phyloP scores from a whole-genome alignment of 2,329 filamentous ascomycete genomes.

The Chrysoporthe deuterocubensis region DNA sequence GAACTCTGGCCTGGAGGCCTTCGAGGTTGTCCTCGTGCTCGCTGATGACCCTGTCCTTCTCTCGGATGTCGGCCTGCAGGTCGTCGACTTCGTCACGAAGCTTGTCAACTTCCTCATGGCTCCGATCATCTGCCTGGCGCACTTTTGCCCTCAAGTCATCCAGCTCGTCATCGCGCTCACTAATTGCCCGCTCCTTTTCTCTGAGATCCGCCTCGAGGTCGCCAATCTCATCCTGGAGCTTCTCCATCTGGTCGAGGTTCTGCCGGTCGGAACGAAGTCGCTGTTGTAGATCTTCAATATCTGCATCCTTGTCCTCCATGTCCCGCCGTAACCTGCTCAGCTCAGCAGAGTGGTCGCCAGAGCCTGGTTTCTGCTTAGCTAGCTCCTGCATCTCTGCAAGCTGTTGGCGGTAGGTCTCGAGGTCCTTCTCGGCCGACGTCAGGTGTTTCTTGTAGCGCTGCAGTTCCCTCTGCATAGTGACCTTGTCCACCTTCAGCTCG shows the following conservation, averaged over 20 bases:
- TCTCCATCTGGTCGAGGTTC: conserved; percentile 63
- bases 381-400: conserved; percentile 83
- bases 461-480: conserved; percentile 87
- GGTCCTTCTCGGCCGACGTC: conserved; percentile 78
- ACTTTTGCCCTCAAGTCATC: conserved; percentile 65
- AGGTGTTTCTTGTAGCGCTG: conserved; percentile 85
- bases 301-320: conserved; percentile 62
- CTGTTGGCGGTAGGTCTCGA: conserved; percentile 82
- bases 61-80: conserved; percentile 58
- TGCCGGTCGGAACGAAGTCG: conserved; percentile 62
- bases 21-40: conserved; percentile 57
- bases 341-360: conserved; percentile 69
- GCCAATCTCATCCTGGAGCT: conserved; percentile 72
- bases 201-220: conserved; percentile 77
- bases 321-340: conserved; percentile 60
- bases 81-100: conserved; percentile 55
- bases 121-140: conserved; percentile 51
- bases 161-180: conserved; percentile 75
- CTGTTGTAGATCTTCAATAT: conserved; percentile 64
- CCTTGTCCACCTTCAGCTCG: conserved; percentile 89
- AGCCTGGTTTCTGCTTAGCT: conserved; percentile 74
- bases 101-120: conserved; percentile 44
- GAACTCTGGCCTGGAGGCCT: conserved; percentile 52
- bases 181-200: conserved; percentile 74
- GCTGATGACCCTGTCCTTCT: conserved; percentile 62